Base-by-base conservation (phyloP, 345 rosid genomes). In the Populus ilicifolia region DNA sequence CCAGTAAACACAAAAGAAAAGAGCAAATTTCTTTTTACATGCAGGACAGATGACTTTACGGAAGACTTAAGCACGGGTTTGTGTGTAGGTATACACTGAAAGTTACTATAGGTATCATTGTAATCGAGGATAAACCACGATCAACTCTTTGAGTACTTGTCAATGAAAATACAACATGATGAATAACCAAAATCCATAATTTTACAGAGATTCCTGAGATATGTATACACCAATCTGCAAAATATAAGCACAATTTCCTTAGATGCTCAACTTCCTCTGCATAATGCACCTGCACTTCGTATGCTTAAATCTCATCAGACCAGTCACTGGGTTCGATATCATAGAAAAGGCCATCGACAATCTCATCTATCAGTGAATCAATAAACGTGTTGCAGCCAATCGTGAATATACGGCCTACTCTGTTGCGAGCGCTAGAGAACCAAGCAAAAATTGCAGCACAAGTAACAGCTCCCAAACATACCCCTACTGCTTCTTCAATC, bases 271-370 rank as follows among this genome's bases (percentile, higher is more conserved):
- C 25, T 56, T 56, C 62, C 5, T 17, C 21, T 56, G 3, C 62
- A 56, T 56, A n/a, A 6, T 17, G 62, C 2, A 25, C 25, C 5
- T 11, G 2, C n/a, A 10, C 35, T 25, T 38, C 3, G 30, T 44
- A 54, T 9, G 21, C 33, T 84, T 79, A 94, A 17, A 84, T 61
- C 6, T 90, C 94, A 72, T 94, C 97, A 7, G 91, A 82, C 94
- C 94, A 90, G 66, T 91, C 97, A 73, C 75, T 84, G 35, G 80
- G 79, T 62, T 90, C 85, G 1, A 75, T 78, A 29, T 89, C 98
- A 12, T 90, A 93, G 93, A 95, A 95, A 83, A 95, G 84, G n/a
- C 98, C 98, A 64, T 95, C 98, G 1, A 95, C 86, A 76, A 95
- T 88, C 78, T 90, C 97, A 64, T 95, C 97, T 25, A 95, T 88